Evolutionary conservation across 345 rosid genomes (phyloP).

Genomic region (Combretum micranthum): DNA sequence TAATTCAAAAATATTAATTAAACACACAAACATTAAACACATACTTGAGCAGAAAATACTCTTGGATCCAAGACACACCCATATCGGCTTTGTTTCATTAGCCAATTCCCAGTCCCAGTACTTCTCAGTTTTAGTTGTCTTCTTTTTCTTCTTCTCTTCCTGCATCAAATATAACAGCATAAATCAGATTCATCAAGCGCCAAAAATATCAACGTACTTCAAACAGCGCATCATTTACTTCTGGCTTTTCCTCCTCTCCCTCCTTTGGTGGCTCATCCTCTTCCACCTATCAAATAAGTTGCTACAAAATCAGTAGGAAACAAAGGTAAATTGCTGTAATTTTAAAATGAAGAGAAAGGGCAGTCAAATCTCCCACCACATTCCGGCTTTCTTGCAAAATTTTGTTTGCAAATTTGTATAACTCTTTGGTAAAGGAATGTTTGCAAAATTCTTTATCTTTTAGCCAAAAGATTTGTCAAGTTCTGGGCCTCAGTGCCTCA

Average conservation of each 20-base stretch:
- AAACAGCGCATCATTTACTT: slow-evolving; percentile 35
- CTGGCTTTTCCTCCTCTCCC: slow-evolving; percentile 64
- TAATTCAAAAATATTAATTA: neutral
- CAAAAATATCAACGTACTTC: slow-evolving; percentile 1
- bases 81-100: slow-evolving; percentile 90
- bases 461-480: too few relatives aligned
- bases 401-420: too few relatives aligned
- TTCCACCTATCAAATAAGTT: slow-evolving; percentile 54
- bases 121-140: slow-evolving; percentile 86
- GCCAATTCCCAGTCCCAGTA: slow-evolving; percentile 99
- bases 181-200: neutral
- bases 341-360: too few relatives aligned
- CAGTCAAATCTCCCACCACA: too few relatives aligned
- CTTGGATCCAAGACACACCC: slow-evolving; percentile 46
- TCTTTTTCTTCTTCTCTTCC: slow-evolving; percentile 81
- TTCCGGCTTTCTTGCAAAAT: too few relatives aligned
- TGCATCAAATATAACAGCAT: slow-evolving; percentile 14
- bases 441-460: too few relatives aligned
- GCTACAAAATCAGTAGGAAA: slow-evolving; percentile 5
- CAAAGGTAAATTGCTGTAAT: too few relatives aligned
- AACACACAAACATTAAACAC: neutral
- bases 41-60: neutral
- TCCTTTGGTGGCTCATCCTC: slow-evolving; percentile 83
- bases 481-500: too few relatives aligned
- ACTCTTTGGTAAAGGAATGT: too few relatives aligned